Conservation (phyloP, 1,284 basidiomycete species). For the Vanrija pseudolonga region DNA sequence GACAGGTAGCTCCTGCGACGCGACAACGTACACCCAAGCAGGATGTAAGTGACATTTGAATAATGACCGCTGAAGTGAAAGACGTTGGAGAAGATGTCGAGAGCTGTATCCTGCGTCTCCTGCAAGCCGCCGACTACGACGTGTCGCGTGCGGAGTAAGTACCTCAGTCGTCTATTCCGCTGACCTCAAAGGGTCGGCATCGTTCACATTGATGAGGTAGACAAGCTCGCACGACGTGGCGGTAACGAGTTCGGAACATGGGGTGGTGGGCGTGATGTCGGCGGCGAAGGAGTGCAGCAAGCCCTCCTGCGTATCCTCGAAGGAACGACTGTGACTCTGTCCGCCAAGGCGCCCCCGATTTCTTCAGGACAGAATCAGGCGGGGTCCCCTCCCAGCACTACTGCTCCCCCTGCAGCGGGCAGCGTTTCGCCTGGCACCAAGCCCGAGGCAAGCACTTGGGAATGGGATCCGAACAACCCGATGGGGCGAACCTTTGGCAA, state of each 20-base stretch:
- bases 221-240: conserved; percentile 77
- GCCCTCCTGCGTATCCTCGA: conserved; percentile 87
- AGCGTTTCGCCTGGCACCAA: conserved; percentile 13
- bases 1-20: conserved; percentile 44
- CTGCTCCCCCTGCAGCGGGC: neutral
- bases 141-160: conserved; percentile 58
- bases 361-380: too few relatives aligned
- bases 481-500: conserved; percentile 36
- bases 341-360: conserved; percentile 56
- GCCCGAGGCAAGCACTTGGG: conserved; percentile 19
- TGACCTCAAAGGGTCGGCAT: conserved; percentile 68
- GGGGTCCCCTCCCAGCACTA: conserved; percentile 35
- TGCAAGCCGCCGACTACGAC: conserved; percentile 84
- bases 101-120: conserved; percentile 74
- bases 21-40: conserved; percentile 51
- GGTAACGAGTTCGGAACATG: conserved; percentile 53
- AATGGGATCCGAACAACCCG: conserved; percentile 41
- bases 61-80: conserved; percentile 42
- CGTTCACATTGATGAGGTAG: conserved; percentile 92
- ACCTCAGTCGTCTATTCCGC: neutral
- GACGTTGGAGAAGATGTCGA: conserved; percentile 95
- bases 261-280: conserved; percentile 74
- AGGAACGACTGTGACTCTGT: conserved; percentile 74
- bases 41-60: conserved; percentile 42
- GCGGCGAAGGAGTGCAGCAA: conserved; percentile 95